A percentile compares a stretch with the other conserved stretches of the same genome.
Conservation (phyloP, 2,329 filamentous ascomycete genomes). For the Beauveria australis region DNA sequence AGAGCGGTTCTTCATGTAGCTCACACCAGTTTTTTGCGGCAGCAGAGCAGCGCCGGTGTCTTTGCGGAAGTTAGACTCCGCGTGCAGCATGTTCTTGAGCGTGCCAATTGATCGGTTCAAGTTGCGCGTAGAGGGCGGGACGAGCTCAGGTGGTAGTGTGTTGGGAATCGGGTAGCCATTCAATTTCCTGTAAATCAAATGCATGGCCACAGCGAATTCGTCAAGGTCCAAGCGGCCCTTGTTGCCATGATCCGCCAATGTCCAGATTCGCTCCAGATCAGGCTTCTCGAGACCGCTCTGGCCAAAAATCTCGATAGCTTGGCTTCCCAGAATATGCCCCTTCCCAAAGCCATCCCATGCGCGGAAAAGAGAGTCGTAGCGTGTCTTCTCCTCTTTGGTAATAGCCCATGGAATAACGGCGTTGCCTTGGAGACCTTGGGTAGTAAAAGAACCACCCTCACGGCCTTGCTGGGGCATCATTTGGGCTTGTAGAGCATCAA, state of each 20-base stretch:
- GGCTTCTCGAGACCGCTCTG: conserved; percentile 89
- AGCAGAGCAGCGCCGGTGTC: conserved; percentile 82
- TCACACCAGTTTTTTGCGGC: conserved; percentile 95
- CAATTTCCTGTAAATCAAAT: conserved; percentile 93
- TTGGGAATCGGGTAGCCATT: conserved; percentile 92
- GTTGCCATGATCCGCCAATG: conserved; percentile 85
- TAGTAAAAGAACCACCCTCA: conserved; percentile 74
- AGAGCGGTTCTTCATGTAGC: conserved; percentile 92
- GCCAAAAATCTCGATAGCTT: conserved; percentile 93
- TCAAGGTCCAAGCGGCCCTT: conserved; percentile 91
- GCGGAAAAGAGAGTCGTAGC: conserved; percentile 90
- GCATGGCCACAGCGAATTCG: conserved; percentile 97
- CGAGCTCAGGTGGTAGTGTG: conserved; percentile 79
- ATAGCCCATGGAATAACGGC: conserved; percentile 97
- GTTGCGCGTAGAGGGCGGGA: conserved; percentile 90
- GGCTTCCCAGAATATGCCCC: conserved; percentile 83
- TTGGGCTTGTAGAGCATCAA: conserved; percentile 81
- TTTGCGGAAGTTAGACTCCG: conserved; percentile 86
- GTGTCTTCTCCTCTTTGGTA: conserved; percentile 95
- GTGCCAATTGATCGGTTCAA: conserved; percentile 88
- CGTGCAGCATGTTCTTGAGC: conserved; percentile 79
- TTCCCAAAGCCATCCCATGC: conserved; percentile 95
- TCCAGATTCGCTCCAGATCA: conserved; percentile 91
- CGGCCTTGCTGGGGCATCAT: conserved; percentile 97
- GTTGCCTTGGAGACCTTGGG: conserved; percentile 81